Evolutionary conservation across 2,329 filamentous ascomycete genomes (phyloP).

Genomic region (Kalmusia sp.): DNA sequence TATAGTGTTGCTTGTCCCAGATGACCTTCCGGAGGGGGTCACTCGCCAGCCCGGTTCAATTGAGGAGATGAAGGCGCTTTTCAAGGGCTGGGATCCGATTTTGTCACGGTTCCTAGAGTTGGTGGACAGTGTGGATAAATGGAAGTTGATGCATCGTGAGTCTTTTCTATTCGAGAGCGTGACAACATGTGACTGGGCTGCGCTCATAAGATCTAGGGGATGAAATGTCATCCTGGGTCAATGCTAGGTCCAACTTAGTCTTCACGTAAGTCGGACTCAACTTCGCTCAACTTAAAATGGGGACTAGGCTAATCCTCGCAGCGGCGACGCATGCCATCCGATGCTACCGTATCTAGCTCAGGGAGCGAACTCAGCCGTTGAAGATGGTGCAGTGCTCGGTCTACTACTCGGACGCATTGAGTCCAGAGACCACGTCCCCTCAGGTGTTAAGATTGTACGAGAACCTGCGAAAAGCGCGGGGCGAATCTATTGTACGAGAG

Average conservation of each 20-base stretch:
- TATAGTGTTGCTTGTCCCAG: conserved; percentile 68
- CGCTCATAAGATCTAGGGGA: not conserved
- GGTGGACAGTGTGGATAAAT: conserved; percentile 64
- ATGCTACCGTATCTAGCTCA: conserved; percentile 46
- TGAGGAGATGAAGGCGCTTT: conserved; percentile 65
- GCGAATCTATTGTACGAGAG: conserved; percentile 65
- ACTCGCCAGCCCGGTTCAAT: conserved; percentile 59
- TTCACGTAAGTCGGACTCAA: not conserved
- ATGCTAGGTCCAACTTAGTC: not conserved
- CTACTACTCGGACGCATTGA: conserved; percentile 53
- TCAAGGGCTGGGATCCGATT: conserved; percentile 68
- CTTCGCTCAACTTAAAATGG: not conserved
- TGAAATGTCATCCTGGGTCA: not conserved
- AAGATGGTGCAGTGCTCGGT: conserved; percentile 72
- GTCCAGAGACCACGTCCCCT: conserved; percentile 34
- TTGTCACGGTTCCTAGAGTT: conserved; percentile 42
- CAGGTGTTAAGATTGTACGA: conserved; percentile 54
- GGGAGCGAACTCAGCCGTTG: conserved; percentile 70
- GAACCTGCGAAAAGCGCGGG: conserved; percentile 54
- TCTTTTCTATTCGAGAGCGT: no score
- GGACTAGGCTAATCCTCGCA: not conserved
- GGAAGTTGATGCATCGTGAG: conserved; percentile 65
- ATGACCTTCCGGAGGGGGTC: conserved; percentile 62
- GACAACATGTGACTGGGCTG: not conserved
- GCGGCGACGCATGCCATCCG: conserved; percentile 42